Percentiles rank a stretch among this genome's conserved stretches.
Evolutionary conservation across 306 rosid genomes (phyloP).

Genomic region (Carpinus viminea): DNA sequence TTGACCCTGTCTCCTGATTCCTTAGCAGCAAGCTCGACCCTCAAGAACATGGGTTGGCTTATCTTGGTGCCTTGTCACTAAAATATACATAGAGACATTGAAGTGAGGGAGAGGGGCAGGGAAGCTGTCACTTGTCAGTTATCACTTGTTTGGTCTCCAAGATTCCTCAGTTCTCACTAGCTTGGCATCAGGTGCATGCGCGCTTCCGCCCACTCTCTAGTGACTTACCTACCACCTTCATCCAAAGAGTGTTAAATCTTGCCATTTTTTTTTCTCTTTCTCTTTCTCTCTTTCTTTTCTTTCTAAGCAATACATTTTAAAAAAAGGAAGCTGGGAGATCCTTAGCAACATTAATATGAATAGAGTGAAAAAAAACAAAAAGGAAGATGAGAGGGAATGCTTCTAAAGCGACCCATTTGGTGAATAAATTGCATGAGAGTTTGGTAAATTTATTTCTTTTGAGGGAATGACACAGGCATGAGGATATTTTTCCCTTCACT

Average conservation of each 20-base stretch:
- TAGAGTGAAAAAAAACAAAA: too few species aligned
- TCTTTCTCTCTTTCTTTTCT: too few species aligned
- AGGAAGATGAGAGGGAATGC: too few species aligned
- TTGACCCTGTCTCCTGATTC: conserved; percentile 64
- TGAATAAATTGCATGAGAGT: too few species aligned
- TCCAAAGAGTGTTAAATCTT: neutral
- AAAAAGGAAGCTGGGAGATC: too few species aligned
- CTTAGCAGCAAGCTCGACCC: conserved; percentile 54
- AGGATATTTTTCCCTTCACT: too few species aligned
- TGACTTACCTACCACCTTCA: neutral
- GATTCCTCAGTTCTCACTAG: conserved; percentile 27
- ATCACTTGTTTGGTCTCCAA: conserved; percentile 10
- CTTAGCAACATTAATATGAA: too few species aligned
- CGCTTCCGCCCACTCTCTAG: neutral
- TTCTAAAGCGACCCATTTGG: too few species aligned
- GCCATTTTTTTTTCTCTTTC: neutral
- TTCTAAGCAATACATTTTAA: too few species aligned
- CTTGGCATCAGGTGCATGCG: neutral
- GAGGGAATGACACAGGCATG: too few species aligned
- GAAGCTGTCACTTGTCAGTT: conserved; percentile 17
- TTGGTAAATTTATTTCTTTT: too few species aligned
- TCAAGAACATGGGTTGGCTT: conserved; percentile 61
- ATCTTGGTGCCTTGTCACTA: conserved; percentile 46
- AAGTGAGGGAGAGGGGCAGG: conserved; percentile 10
- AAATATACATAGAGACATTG: conserved; percentile 5